phyloP scores from a whole-genome alignment of 108 stramenopile species.

The Aureococcus anophagefferens region DNA sequence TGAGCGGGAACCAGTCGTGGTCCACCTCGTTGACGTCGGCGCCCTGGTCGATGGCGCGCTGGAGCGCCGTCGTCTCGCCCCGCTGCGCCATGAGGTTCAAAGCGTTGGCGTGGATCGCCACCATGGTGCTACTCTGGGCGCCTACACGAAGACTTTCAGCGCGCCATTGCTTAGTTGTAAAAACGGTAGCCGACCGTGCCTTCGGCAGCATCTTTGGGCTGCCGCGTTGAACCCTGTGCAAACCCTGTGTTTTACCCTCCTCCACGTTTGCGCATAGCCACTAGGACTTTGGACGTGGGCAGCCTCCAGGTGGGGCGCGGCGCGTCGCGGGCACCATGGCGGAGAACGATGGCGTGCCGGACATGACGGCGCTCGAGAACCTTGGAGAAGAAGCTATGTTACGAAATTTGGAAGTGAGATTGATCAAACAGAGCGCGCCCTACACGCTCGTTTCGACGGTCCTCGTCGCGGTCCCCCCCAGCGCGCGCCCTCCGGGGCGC shows the following conservation, averaged over 20 bases:
- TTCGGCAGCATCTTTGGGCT: too few species aligned
- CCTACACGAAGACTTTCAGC: too few species aligned
- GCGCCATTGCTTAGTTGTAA: too few species aligned
- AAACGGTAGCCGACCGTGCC: too few species aligned
- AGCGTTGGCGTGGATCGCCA: not conserved
- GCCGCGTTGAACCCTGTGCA: too few species aligned
- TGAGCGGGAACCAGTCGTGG: not conserved
- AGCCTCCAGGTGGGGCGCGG: too few species aligned
- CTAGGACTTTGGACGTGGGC: too few species aligned
- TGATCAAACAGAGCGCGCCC: not conserved
- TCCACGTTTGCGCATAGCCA: too few species aligned
- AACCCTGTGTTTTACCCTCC: too few species aligned
- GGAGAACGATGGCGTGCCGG: not conserved
- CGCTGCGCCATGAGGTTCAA: not conserved
- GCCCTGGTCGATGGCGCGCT: not conserved
- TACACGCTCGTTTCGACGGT: not conserved
- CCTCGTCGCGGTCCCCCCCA: not conserved
- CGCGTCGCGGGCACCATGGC: too few species aligned
- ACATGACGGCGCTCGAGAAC: constrained; percentile 3
- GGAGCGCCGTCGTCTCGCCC: not conserved
- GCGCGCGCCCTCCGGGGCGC: too few species aligned
- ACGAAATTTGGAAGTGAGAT: not conserved
- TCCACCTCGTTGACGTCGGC: not conserved
- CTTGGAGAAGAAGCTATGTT: not conserved
- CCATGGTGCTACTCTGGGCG: too few species aligned